These are phyloP conservation scores for Hansfordia pulvinata DNA, from an alignment of 2,329 filamentous ascomycete genomes.

Conservation along the genomic window DNA sequence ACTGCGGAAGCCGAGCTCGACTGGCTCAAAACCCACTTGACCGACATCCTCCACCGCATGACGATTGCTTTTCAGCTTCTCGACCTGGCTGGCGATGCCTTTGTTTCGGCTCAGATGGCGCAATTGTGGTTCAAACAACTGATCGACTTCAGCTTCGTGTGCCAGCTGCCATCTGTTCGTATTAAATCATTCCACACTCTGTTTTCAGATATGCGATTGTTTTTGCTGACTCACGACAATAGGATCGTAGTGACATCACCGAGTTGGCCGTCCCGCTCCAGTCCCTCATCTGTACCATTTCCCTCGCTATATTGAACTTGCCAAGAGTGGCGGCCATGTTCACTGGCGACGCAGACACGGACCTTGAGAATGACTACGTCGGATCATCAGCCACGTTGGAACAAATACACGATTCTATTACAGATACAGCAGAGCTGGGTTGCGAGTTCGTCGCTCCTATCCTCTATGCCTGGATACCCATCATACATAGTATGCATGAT, in stretches of 20 bases:
- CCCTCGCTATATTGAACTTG: conserved; percentile 58
- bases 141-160: conserved; percentile 55
- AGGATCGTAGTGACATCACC: conserved; percentile 24
- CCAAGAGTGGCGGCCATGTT: conserved; percentile 41
- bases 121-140: conserved; percentile 66
- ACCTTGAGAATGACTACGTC: conserved; percentile 42
- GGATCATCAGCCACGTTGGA: conserved; percentile 56
- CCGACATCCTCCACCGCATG: conserved; percentile 61
- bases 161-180: conserved; percentile 43
- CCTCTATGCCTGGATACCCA: conserved; percentile 68
- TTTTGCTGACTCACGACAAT: neutral
- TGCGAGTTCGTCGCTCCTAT: conserved; percentile 56
- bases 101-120: conserved; percentile 45
- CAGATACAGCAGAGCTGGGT: conserved; percentile 40
- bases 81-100: conserved; percentile 38
- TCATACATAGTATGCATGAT: conserved; percentile 56
- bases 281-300: conserved; percentile 55
- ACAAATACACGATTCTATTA: conserved; percentile 59
- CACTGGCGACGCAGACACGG: conserved; percentile 31
- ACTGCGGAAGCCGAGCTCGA: conserved; percentile 12
- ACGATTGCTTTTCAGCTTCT: conserved; percentile 61
- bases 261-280: conserved; percentile 52
- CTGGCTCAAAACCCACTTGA: conserved; percentile 22
- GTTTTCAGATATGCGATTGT: conserved; percentile 1
- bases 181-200: neutral